A percentile compares a stretch with the other conserved stretches of the same genome.
These are phyloP conservation scores for Colletotrichum neosansevieriae DNA, from an alignment of 2,329 filamentous ascomycete genomes.

Conservation along the genomic window DNA sequence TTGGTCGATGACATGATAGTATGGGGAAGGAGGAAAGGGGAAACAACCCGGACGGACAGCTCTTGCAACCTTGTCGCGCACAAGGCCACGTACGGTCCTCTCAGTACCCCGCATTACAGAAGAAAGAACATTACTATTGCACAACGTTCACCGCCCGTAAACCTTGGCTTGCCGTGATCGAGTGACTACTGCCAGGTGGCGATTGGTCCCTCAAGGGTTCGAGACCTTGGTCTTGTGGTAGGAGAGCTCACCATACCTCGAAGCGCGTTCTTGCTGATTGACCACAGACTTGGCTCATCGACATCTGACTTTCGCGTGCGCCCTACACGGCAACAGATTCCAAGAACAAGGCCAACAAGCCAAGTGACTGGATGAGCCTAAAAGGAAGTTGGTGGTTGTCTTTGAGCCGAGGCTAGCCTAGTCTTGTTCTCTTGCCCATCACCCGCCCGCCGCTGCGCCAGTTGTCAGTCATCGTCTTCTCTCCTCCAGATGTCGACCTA, in stretches of 20 bases:
- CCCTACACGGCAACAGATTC: not conserved
- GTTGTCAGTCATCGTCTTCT: not conserved
- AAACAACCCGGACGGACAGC: slow-evolving; percentile 13
- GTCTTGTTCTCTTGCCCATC: not conserved
- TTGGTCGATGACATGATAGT: slow-evolving; percentile 10
- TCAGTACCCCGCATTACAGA: slow-evolving; percentile 2
- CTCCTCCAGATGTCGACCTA: not conserved
- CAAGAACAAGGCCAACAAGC: not conserved
- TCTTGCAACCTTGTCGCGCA: slow-evolving; percentile 13
- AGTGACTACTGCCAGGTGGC: not conserved
- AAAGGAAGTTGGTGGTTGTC: not conserved
- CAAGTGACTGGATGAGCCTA: not conserved
- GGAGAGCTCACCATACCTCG: not conserved
- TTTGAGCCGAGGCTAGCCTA: slow-evolving; percentile 14
- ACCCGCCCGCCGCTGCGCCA: not conserved
- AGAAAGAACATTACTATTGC: slow-evolving; percentile 3
- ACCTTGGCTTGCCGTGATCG: not conserved
- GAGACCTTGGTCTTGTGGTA: not conserved
- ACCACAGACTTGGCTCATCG: not conserved
- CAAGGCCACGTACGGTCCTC: not conserved
- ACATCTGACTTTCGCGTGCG: not conserved
- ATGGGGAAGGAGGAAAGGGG: not conserved
- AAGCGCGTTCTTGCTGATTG: not conserved
- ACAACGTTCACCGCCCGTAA: not conserved
- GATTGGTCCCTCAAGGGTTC: not conserved